These are phyloP conservation scores for Lasiodiplodia theobromae DNA, from an alignment of 2,329 filamentous ascomycete genomes.

Conservation along the genomic window DNA sequence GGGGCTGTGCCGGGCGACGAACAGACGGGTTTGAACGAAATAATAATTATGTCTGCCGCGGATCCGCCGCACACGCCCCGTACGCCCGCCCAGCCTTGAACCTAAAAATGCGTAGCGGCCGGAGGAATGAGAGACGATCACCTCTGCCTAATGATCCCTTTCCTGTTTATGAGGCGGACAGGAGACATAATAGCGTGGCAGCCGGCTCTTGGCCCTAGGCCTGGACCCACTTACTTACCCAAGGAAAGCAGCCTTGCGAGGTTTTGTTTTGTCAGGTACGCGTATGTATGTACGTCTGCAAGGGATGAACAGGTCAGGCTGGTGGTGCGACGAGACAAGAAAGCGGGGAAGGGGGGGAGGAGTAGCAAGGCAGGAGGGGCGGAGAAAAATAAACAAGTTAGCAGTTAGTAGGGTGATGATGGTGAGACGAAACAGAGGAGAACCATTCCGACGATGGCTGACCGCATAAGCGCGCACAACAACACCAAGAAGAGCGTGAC, in stretches of 20 bases:
- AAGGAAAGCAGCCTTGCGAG: no score
- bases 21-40: background rate
- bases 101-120: no score
- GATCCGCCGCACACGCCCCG: no score
- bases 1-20: no score
- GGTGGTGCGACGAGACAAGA: background rate
- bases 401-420: background rate
- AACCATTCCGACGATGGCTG: background rate
- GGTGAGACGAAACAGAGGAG: background rate
- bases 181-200: no score
- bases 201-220: no score
- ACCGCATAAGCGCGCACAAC: background rate
- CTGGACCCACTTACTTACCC: no score
- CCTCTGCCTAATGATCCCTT: no score
- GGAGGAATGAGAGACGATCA: no score
- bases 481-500: background rate
- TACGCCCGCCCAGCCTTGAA: no score
- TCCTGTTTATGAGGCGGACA: no score
- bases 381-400: background rate
- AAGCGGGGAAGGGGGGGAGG: background rate
- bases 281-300: background rate
- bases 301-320: background rate
- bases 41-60: no score
- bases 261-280: background rate
- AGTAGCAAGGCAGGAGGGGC: background rate